Base-by-base conservation (phyloP, 1,284 basidiomycete genomes). In the Tilletia caries region DNA sequence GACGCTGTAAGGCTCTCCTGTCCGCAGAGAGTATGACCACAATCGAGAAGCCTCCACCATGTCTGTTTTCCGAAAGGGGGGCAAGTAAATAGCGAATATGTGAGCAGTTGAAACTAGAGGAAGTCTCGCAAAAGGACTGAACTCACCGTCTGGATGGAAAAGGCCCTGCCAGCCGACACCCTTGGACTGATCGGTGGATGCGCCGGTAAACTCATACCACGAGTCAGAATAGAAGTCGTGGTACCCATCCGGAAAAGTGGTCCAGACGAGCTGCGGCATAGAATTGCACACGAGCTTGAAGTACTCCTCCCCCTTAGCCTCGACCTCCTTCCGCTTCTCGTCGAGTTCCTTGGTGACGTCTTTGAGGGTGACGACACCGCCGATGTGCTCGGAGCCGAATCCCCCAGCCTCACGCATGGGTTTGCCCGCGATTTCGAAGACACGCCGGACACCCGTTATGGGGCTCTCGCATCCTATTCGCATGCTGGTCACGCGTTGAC, bases 251-350 rank as follows among this genome's bases (percentile, higher is more conserved):
- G 81, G 77, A 23, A 68, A 70, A 13, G 83, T 83, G 41, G 79
- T 80, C 82, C 82, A 84, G 1, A 83, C 77, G 60, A 84, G 70
- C 52, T 84, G 82, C 1, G 83, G 82, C 71, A 80, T 74, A 25
- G 71, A 72, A 70, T 80, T 75, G 67, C 78, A 79, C 54, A 78
- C 76, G 44, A 72, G 75, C 48, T 75, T 73, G 70, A 80, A 80
- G 68, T 78, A 79, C 37, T 75, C 73, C 37, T 79, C 76, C 15
- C 67, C 75, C 66, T 78, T 70, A 65, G 75, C 70, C 54, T 75
- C 71, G 44, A 76, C 74, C 60, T 76, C 74, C 10, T 48, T 46
- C 62, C 71, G 71, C 32, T 62, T 50, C 33, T 69, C 34, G 2
- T 50, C 34, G 23, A 73, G 70, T 34, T 70, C 52, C n/a, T 72